Evolutionary conservation across 2,329 filamentous ascomycete species (phyloP).

Genomic region (Pyrenophora tritici-repentis): DNA sequence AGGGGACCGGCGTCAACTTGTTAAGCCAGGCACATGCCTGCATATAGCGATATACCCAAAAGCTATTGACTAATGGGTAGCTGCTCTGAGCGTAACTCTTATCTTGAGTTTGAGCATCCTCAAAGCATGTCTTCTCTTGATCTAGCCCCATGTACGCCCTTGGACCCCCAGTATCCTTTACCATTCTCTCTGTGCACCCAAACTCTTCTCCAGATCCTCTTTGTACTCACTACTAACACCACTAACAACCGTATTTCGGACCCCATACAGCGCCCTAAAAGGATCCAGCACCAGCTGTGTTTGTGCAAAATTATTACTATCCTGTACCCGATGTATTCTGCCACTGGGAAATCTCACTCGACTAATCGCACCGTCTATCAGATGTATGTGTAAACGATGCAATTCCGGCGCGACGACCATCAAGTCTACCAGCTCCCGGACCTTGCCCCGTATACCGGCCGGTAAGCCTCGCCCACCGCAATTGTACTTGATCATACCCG

Average conservation of each 20-base stretch:
- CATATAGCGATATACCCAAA: conserved; percentile 30
- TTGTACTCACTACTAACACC: conserved; percentile 50
- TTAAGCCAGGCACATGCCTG: conserved; percentile 6
- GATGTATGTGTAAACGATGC: conserved; percentile 36
- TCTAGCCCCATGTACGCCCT: too few species aligned
- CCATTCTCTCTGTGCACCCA: conserved; percentile 31
- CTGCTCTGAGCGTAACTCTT: conserved; percentile 7
- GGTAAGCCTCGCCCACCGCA: conserved; percentile 52
- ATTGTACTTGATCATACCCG: conserved; percentile 59
- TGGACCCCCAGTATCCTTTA: neutral
- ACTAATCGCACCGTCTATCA: conserved; percentile 39
- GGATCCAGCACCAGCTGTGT: conserved; percentile 52
- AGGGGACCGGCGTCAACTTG: conserved; percentile 13
- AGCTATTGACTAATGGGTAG: conserved; percentile 23
- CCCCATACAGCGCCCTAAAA: conserved; percentile 44
- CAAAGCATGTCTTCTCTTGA: too few species aligned
- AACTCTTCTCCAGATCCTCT: conserved; percentile 37
- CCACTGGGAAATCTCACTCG: conserved; percentile 36
- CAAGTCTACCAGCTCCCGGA: conserved; percentile 49
- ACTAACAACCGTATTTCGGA: conserved; percentile 44
- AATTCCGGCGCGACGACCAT: conserved; percentile 35
- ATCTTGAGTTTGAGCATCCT: neutral
- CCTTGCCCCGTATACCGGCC: conserved; percentile 49
- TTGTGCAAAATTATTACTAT: conserved; percentile 41
- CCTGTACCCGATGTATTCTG: conserved; percentile 41